Conservation (phyloP, 192 early-diverging fungal genomes). For the Coemansia sp. region DNA sequence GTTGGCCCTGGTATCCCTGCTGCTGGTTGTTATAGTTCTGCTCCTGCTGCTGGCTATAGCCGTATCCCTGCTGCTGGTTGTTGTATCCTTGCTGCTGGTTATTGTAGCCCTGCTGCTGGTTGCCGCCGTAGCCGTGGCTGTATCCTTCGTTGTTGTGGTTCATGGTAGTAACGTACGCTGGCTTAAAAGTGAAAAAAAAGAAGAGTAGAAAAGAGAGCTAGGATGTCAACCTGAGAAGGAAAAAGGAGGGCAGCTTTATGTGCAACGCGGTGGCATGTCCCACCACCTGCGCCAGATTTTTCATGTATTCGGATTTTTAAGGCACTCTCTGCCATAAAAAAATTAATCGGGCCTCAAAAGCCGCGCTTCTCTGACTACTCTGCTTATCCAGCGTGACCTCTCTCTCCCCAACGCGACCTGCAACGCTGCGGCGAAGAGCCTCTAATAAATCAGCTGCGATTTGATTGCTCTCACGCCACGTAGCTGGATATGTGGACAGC, state of each 20-base stretch:
- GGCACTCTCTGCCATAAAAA: neutral
- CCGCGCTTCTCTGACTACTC: neutral
- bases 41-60: conserved; percentile 15
- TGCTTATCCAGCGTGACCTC: neutral
- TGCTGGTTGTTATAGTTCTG: conserved; percentile 12
- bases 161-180: neutral
- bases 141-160: conserved; percentile 19
- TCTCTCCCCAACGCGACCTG: neutral
- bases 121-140: conserved; percentile 28
- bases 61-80: conserved; percentile 26
- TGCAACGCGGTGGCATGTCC: neutral
- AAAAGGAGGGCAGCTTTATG: neutral
- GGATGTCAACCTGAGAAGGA: neutral
- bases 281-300: conserved; percentile 2
- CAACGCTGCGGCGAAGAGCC: neutral
- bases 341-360: neutral
- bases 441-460: neutral
- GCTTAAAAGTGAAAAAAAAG: conserved; percentile 1
- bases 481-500: too few species aligned
- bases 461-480: neutral
- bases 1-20: conserved; percentile 3
- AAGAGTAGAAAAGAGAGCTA: neutral
- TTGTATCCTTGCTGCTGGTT: conserved; percentile 16
- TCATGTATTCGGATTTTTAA: neutral
- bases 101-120: conserved; percentile 10